phyloP scores from a whole-genome alignment of 176 grass and related monocot genomes.

The Carex pumila region DNA sequence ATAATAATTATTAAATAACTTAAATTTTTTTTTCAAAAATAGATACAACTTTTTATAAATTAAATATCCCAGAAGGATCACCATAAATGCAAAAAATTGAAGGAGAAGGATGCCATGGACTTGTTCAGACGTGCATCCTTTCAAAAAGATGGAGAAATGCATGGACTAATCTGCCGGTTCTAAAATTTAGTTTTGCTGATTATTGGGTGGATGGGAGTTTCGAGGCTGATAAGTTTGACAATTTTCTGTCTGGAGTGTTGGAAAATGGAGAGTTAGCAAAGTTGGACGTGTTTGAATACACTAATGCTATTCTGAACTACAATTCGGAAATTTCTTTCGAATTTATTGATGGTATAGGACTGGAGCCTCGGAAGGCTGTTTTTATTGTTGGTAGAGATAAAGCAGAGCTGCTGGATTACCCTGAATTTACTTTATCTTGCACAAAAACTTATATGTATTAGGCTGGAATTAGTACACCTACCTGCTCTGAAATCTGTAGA shows the following conservation, averaged over 20 bases:
- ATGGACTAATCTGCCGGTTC: neutral
- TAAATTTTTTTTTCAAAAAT: too few species aligned
- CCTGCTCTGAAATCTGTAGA: neutral
- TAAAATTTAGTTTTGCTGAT: neutral
- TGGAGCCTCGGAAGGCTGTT: too few species aligned
- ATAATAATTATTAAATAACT: too few species aligned
- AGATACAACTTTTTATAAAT: too few species aligned
- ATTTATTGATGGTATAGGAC: neutral
- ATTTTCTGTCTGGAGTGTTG: neutral
- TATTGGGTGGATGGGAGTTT: too few species aligned
- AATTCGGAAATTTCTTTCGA: neutral
- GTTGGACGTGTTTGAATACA: neutral
- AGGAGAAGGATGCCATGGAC: too few species aligned
- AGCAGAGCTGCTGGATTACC: neutral
- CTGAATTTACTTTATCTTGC: neutral
- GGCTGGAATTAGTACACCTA: neutral
- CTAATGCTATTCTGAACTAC: neutral
- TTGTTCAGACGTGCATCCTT: neutral
- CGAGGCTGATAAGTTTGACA: neutral
- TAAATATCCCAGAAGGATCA: too few species aligned
- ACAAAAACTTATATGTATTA: neutral
- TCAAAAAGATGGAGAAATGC: neutral
- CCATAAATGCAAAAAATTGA: too few species aligned
- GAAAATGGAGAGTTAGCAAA: neutral
- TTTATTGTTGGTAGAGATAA: neutral